A percentile compares a stretch with the other conserved stretches of the same genome.
These are phyloP conservation scores for Fusarium pilosicola DNA, from an alignment of 2,329 filamentous ascomycete genomes.

Conservation along the genomic window DNA sequence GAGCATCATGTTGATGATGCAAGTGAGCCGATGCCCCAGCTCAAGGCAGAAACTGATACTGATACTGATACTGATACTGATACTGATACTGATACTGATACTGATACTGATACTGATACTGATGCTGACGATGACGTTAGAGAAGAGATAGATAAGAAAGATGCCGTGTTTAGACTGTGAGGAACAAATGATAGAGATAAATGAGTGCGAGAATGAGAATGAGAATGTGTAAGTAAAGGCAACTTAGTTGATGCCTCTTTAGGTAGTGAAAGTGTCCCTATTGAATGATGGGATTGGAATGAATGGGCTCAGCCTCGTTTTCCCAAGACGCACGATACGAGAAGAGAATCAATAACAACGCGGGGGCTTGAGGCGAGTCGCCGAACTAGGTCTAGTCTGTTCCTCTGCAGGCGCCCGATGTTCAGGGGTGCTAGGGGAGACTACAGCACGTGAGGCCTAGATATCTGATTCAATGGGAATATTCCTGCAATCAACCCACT, in stretches of 20 bases:
- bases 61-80: neutral
- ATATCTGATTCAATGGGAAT: neutral
- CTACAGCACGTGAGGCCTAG: conserved; percentile 21
- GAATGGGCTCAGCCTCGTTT: conserved; percentile 26
- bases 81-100: neutral
- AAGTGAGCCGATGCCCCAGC: conserved; percentile 16
- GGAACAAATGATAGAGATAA: neutral
- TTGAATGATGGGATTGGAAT: conserved; percentile 5
- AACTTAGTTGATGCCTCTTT: neutral
- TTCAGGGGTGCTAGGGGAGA: conserved; percentile 15
- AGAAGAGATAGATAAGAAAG: neutral
- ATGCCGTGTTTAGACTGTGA: neutral
- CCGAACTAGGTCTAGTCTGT: conserved; percentile 21
- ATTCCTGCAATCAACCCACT: neutral
- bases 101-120: neutral
- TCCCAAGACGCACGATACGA: conserved; percentile 27
- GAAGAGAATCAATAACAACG: conserved; percentile 21
- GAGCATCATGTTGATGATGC: conserved; percentile 23
- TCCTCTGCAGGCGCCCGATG: neutral
- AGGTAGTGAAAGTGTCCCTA: conserved; percentile 18
- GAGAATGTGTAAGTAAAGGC: neutral
- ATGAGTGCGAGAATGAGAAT: neutral
- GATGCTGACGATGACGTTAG: conserved; percentile 16
- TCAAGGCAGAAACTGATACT: neutral
- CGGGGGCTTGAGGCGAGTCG: conserved; percentile 14